phyloP scores from a whole-genome alignment of 148 eudicot genomes.

The Persicaria tinctoria region DNA sequence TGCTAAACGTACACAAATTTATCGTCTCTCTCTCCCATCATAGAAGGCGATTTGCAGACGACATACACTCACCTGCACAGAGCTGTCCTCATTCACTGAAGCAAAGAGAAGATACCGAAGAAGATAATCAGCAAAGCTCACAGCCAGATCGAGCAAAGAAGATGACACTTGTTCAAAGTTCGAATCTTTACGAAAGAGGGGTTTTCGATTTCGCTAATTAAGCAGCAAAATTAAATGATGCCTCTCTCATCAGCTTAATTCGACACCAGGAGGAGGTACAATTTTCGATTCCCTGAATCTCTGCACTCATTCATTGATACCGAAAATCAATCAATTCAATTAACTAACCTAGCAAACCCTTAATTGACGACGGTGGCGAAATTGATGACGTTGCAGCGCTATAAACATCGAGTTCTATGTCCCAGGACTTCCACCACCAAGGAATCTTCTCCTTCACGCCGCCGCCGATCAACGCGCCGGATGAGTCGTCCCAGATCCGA shows the following conservation, averaged over 20 bases:
- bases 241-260: neutral
- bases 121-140: neutral
- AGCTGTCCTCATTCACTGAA: neutral
- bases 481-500: slow-evolving; percentile 8
- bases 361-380: neutral
- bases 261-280: too few species aligned
- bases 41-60: neutral
- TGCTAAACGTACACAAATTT: slow-evolving; percentile 7
- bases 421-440: slow-evolving; percentile 44
- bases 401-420: slow-evolving; percentile 42
- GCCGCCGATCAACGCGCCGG: slow-evolving; percentile 19
- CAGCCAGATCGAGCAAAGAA: neutral
- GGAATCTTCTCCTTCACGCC: slow-evolving; percentile 22
- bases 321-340: too few species aligned
- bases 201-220: neutral
- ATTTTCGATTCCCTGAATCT: too few species aligned
- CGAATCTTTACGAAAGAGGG: neutral
- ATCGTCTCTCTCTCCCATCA: neutral
- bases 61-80: neutral
- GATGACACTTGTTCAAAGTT: neutral
- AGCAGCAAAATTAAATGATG: too few species aligned
- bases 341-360: neutral
- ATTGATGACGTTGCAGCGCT: neutral
- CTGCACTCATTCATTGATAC: too few species aligned
- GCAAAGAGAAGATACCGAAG: neutral